phyloP scores from a whole-genome alignment of 805 yeast species.

The Schwanniomyces sp. region DNA sequence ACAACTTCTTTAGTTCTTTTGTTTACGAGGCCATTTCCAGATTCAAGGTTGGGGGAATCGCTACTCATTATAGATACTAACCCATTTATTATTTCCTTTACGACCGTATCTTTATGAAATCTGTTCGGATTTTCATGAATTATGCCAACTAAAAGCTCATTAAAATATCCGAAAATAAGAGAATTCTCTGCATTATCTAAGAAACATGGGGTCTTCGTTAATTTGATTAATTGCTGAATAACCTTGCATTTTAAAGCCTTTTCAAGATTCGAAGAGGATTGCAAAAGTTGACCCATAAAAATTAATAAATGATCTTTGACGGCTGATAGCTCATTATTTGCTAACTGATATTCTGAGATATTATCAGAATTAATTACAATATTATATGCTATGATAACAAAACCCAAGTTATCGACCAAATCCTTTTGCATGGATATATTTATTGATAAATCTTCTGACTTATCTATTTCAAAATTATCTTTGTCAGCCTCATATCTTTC shows the following conservation, averaged over 20 bases:
- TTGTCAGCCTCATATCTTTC: conserved; percentile 13
- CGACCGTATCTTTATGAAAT: conserved; percentile 48
- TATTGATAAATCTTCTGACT: conserved; percentile 26
- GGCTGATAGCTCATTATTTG: conserved; percentile 36
- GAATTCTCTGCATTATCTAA: conserved; percentile 56
- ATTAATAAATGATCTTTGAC: conserved; percentile 69
- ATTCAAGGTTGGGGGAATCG: conserved; percentile 3
- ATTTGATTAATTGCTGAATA: conserved; percentile 59
- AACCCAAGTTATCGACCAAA: conserved; percentile 59
- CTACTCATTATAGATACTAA: conserved; percentile 45
- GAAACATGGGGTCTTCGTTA: conserved; percentile 51
- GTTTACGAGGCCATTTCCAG: conserved; percentile 10
- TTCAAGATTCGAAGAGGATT: conserved; percentile 66
- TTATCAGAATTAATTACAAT: conserved; percentile 17
- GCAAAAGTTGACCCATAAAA: conserved; percentile 65
- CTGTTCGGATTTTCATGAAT: conserved; percentile 37
- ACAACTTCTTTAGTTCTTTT: conserved; percentile 38
- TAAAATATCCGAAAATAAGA: conserved; percentile 62
- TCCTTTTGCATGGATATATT: conserved; percentile 60
- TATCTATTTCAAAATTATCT: conserved; percentile 14
- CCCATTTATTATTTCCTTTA: conserved; percentile 54
- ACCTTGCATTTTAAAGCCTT: conserved; percentile 68
- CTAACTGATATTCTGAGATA: conserved; percentile 9
- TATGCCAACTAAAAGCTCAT: conserved; percentile 47
- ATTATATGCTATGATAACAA: conserved; percentile 49